Conservation (phyloP, 768 basidiomycete species). For the Boletales sp. region DNA sequence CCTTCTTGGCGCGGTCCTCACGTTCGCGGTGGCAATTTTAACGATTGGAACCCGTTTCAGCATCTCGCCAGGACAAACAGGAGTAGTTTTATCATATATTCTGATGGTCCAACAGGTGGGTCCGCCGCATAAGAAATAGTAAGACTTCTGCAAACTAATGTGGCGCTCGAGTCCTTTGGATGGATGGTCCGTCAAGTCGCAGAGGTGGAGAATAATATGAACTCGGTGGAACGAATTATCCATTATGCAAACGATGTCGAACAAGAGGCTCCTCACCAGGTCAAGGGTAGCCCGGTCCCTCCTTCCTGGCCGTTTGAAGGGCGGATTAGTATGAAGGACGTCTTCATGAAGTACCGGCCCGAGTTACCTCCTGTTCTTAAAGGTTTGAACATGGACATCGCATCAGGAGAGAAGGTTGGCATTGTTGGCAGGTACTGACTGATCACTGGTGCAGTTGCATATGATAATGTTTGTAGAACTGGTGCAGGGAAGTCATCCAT, state of each 20-base stretch:
- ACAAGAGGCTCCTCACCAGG: conserved; percentile 72
- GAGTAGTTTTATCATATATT: conserved; percentile 76
- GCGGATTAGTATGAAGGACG: conserved; percentile 66
- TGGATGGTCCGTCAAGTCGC: conserved; percentile 76
- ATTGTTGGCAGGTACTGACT: conserved; percentile 63
- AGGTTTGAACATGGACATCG: conserved; percentile 67
- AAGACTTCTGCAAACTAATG: not conserved
- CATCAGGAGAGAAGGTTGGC: conserved; percentile 85
- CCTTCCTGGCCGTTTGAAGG: conserved; percentile 75
- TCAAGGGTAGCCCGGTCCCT: conserved; percentile 56
- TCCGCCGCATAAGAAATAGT: conserved; percentile 6
- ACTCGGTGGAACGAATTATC: conserved; percentile 72
- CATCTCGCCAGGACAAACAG: conserved; percentile 77
- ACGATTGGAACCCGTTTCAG: conserved; percentile 68
- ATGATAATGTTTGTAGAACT: conserved; percentile 42
- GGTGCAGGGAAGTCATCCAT: conserved; percentile 90
- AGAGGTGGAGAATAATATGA: conserved; percentile 94
- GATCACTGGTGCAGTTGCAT: not conserved
- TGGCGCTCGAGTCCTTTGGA: conserved; percentile 49
- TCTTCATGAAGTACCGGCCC: conserved; percentile 79
- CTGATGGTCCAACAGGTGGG: conserved; percentile 70
- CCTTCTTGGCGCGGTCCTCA: conserved; percentile 67
- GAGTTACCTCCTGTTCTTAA: conserved; percentile 89
- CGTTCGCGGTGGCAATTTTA: conserved; percentile 77
- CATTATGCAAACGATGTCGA: conserved; percentile 79